These are phyloP conservation scores for Linnemannia elongata DNA, from an alignment of 192 early-diverging fungal genomes.

Conservation along the genomic window DNA sequence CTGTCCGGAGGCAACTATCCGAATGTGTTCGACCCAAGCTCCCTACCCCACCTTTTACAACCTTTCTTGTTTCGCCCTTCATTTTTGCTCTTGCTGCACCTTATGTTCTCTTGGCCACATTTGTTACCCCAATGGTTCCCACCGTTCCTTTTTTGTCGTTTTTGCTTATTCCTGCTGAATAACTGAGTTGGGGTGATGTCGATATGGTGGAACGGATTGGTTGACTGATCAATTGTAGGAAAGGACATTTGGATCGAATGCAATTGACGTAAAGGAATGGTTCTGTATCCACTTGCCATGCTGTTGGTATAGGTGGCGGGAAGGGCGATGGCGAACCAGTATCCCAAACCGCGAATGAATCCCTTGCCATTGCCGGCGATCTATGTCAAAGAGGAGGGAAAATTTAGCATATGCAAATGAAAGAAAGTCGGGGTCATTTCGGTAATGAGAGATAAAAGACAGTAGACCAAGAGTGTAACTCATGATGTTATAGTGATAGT, in stretches of 20 bases:
- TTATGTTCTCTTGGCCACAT: not conserved
- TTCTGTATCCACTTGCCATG: constrained; percentile 78
- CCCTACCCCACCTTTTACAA: constrained; percentile 2
- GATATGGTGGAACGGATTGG: not conserved
- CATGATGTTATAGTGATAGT: not conserved
- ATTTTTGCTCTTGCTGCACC: not conserved
- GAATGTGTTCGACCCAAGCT: not conserved
- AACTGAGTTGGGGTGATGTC: not conserved
- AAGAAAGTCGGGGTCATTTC: not conserved
- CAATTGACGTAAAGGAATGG: not conserved
- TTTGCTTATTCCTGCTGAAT: not conserved
- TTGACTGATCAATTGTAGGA: not conserved
- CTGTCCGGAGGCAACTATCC: not conserved
- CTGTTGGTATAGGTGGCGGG: constrained; percentile 98
- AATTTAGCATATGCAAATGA: not conserved
- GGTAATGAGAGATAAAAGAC: not conserved
- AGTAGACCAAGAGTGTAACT: not conserved
- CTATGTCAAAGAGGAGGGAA: constrained; percentile 35
- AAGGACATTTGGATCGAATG: not conserved
- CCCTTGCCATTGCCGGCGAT: constrained; percentile 83
- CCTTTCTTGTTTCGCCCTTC: not conserved
- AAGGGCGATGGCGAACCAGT: constrained; percentile 95
- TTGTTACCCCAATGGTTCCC: not conserved
- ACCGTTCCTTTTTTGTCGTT: not conserved
- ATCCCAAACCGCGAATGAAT: constrained; percentile 82